Evolutionary conservation across 495 filamentous ascomycete species (phyloP).

Genomic region (Podospora conica): DNA sequence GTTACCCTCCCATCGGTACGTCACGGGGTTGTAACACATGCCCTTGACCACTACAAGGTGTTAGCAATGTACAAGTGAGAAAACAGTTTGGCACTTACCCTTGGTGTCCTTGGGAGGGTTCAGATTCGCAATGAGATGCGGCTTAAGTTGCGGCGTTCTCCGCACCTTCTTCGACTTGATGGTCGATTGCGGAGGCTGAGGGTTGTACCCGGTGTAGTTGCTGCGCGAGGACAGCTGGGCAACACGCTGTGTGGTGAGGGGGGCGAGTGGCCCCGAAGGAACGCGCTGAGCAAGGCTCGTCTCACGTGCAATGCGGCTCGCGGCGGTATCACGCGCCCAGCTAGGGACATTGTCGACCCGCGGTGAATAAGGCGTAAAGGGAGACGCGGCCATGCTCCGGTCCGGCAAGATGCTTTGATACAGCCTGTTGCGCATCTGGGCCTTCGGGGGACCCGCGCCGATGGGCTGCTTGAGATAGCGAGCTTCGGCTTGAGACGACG

Average conservation of each 20-base stretch:
- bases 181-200: constrained; percentile 24
- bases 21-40: constrained; percentile 86
- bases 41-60: constrained; percentile 67
- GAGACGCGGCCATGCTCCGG: constrained; percentile 48
- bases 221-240: constrained; percentile 58
- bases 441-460: constrained; percentile 57
- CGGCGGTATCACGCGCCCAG: constrained; percentile 91
- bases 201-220: constrained; percentile 32
- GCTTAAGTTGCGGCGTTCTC: constrained; percentile 48
- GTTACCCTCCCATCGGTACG: constrained; percentile 91
- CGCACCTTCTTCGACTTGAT: constrained; percentile 51
- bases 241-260: constrained; percentile 73
- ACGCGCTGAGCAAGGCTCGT: constrained; percentile 61
- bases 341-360: constrained; percentile 58
- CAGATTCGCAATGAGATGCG: constrained; percentile 46
- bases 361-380: constrained; percentile 51
- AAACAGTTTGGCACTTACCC: constrained; percentile 29
- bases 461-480: constrained; percentile 76
- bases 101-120: constrained; percentile 43
- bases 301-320: constrained; percentile 84
- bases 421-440: constrained; percentile 55
- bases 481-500: constrained; percentile 72
- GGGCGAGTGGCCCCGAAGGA: constrained; percentile 51
- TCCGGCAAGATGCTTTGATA: constrained; percentile 50
- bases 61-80: constrained; percentile 2